Percentiles rank a stretch among this genome's conserved stretches.
These are phyloP conservation scores for Trichoderma sp. DNA, from an alignment of 2,329 filamentous ascomycete genomes.

Conservation along the genomic window DNA sequence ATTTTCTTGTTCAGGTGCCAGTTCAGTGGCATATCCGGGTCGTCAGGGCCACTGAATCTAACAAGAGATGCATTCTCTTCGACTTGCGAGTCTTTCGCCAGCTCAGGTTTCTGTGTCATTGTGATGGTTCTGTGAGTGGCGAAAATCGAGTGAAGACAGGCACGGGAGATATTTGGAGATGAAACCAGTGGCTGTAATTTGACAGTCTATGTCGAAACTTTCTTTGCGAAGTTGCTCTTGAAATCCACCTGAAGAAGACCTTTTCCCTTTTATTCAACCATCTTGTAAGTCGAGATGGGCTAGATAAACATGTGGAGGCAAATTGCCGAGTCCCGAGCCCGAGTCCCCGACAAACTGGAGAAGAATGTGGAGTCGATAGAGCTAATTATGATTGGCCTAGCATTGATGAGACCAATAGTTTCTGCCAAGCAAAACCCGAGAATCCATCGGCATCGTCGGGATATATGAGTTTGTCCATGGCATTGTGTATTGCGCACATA, in stretches of 20 bases:
- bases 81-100: too few species aligned
- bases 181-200: background rate
- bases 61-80: too few species aligned
- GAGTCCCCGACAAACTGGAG: background rate
- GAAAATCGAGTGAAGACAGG: background rate
- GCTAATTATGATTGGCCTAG: background rate
- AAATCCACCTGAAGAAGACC: background rate
- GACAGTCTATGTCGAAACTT: background rate
- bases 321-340: background rate
- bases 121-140: background rate
- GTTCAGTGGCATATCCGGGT: too few species aligned
- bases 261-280: background rate
- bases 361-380: background rate
- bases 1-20: too few species aligned
- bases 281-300: background rate
- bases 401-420: background rate
- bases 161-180: background rate
- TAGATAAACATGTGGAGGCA: background rate
- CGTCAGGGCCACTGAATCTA: too few species aligned
- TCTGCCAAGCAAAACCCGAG: background rate
- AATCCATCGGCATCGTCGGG: background rate
- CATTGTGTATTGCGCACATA: background rate
- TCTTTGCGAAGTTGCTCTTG: background rate
- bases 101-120: too few species aligned
- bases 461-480: background rate